Percentiles rank a stretch among this genome's conserved stretches.
Evolutionary conservation across 345 rosid genomes (phyloP).

Genomic region (Citropsis articulata): DNA sequence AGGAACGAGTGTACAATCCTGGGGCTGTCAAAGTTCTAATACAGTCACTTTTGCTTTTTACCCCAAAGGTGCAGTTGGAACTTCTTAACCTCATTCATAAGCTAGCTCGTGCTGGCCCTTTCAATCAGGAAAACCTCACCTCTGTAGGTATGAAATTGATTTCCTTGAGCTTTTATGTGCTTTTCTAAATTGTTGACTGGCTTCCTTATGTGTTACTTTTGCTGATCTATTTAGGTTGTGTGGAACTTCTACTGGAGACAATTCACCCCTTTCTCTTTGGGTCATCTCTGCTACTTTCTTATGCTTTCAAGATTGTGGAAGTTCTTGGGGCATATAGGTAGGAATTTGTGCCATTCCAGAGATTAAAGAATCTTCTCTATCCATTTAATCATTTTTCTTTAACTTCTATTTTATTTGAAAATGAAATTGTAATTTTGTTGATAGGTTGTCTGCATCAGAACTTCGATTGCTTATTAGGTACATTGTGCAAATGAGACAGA

Average conservation of each 20-base stretch:
- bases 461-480: conserved; percentile 82
- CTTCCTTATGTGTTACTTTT: conserved; percentile 29
- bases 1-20: conserved; percentile 88
- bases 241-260: conserved; percentile 88
- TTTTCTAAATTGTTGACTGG: conserved; percentile 3
- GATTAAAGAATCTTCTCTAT: conserved; percentile 5
- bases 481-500: conserved; percentile 76
- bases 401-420: conserved; percentile 17
- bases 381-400: conserved; percentile 15
- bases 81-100: conserved; percentile 70
- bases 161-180: conserved; percentile 9
- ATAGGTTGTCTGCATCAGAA: conserved; percentile 94
- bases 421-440: conserved; percentile 29
- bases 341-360: conserved; percentile 8
- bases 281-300: conserved; percentile 75
- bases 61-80: conserved; percentile 92
- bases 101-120: conserved; percentile 87
- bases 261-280: conserved; percentile 84
- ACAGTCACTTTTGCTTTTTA: conserved; percentile 83
- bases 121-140: conserved; percentile 93
- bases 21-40: conserved; percentile 83
- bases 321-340: conserved; percentile 97
- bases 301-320: conserved; percentile 93
- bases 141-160: conserved; percentile 71
- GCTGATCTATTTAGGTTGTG: conserved; percentile 58